Base-by-base conservation (phyloP, 768 basidiomycete genomes). In the Amanita rubescens region DNA sequence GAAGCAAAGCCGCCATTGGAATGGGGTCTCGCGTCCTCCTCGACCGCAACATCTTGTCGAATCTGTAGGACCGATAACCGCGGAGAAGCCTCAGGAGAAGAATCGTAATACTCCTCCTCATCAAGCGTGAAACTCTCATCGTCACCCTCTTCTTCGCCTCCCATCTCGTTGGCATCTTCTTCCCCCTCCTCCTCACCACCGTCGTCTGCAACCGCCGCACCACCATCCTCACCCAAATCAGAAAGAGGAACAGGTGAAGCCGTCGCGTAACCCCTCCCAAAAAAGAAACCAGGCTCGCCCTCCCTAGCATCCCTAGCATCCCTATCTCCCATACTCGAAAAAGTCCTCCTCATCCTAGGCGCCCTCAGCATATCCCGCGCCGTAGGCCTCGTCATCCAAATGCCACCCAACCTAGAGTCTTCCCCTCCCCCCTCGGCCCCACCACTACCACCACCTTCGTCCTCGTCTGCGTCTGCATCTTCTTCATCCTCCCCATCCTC, bases 191-290 rank as follows among this genome's bases (percentile, higher is more conserved):
- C 44, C 24, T 41, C 46, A 10, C 35, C 32, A 10, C 59, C 50
- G 0, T 33, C 54, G 11, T 27, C 46, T n/a, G 27, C 27, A 8
- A 3, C 5, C 27, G 27, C 27, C 27, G 27, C 27, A 30, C 27
- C 5, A 17, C 41, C 53, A 3, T 41, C 53, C 15, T 49, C 54
- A 1, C 12, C 42, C 20, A 43, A 5, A 30, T 54, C 53, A 7
- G 53, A 54, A 7, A 55, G 38, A 3, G 45, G 45, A 15, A 55
- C 39, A 8, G 54, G 54, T 19, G 54, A 55, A 8, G 54, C 46
- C n/a, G 54, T 42, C 11, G 39, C 19, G 19, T 38, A 41, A 30
- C 8, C 8, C 38, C 54, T 37, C 5, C 48, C 54, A 41, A 49
- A 48, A 20, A 48, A 55, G 10, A 55, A 41, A 24, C 9, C 8